Evolutionary conservation across 306 rosid genomes (phyloP), one percentile per base, ranked within the genome.

Genomic region (Citrullus amarus): DNA sequence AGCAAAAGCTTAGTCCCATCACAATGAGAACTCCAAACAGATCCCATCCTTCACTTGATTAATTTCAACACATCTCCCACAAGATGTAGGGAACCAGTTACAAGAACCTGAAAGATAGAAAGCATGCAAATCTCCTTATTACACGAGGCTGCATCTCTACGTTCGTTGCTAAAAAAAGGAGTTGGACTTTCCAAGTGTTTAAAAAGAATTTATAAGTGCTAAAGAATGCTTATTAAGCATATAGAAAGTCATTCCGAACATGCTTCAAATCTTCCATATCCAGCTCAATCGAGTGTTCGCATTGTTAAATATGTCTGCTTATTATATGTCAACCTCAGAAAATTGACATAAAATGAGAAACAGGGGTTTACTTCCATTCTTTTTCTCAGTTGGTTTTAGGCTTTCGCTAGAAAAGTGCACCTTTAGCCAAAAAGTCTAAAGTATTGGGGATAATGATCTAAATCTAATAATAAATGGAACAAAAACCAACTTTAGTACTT

Each of bases 51-150:
- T 94, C 86, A 94, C 85, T 87, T 95, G 79, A 92, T 77, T 75
- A 88, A 83, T 88, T 82, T 92, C 90, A 95, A 82, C 71, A 92
- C 90, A 18, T 95, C 98, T 39, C 98, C 98, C 82, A 92, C 85
- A 76, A 95, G 98, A 84, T 95, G 98, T 66, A 95, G 63, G 66
- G 97, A 95, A 75, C 98, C 97, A 7, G 97, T 91, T 57, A 95
- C 97, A 62, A 95, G 96, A 70, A 95, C 97, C 98, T 95, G 89
- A 79, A 72, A 56, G 63, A 80, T 70, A 25, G 41, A 44, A 76
- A 76, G 57, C 55, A 20, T 8, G 2, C 1, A 15, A 28, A 15
- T 20, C 25, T 18, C 13, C n/a, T 71, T 18, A 6, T 46, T 46
- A 18, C 30, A 36, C 8, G 50, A 65, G 48, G 48, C 48, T 34